Evolutionary conservation across 768 basidiomycete genomes (phyloP).

Genomic region (Mrakia frigida): DNA sequence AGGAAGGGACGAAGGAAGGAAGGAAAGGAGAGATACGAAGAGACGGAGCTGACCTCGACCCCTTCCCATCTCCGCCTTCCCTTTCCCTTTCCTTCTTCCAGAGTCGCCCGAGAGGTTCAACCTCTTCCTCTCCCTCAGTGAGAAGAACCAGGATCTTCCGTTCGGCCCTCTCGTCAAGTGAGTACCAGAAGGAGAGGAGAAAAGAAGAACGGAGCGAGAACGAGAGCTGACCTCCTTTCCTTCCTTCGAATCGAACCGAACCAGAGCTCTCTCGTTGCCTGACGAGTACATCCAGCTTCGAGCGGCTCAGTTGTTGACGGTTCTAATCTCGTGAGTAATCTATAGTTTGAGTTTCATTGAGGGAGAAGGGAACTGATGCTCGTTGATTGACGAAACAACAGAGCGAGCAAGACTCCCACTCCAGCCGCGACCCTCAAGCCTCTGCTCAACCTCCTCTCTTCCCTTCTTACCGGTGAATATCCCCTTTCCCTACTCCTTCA

Average conservation of each 20-base stretch:
- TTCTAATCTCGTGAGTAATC: slow-evolving; percentile 50
- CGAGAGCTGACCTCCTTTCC: slow-evolving; percentile 7
- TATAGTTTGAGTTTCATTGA: too few relatives aligned
- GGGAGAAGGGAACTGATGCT: not conserved
- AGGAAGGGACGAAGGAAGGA: not conserved
- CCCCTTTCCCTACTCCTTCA: too few relatives aligned
- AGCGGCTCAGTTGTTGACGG: slow-evolving; percentile 75
- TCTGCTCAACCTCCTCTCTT: slow-evolving; percentile 27
- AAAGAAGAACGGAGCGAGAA: not conserved
- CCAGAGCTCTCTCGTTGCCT: slow-evolving; percentile 70
- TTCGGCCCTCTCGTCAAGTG: slow-evolving; percentile 74
- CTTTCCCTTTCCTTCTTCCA: not conserved
- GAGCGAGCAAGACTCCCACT: slow-evolving; percentile 19
- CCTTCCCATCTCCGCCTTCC: not conserved
- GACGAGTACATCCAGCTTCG: slow-evolving; percentile 97
- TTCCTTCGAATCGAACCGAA: not conserved
- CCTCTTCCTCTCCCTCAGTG: slow-evolving; percentile 39
- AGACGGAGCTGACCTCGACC: not conserved
- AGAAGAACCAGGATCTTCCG: slow-evolving; percentile 60
- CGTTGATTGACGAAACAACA: not conserved
- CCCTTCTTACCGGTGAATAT: slow-evolving; percentile 1
- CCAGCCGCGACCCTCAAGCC: slow-evolving; percentile 19
- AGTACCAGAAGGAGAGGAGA: slow-evolving; percentile 22
- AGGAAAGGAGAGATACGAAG: too few relatives aligned
- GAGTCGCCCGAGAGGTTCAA: slow-evolving; percentile 37